These are phyloP conservation scores for Pisolithus thermaeus DNA, from an alignment of 1,284 basidiomycete species.

Conservation along the genomic window DNA sequence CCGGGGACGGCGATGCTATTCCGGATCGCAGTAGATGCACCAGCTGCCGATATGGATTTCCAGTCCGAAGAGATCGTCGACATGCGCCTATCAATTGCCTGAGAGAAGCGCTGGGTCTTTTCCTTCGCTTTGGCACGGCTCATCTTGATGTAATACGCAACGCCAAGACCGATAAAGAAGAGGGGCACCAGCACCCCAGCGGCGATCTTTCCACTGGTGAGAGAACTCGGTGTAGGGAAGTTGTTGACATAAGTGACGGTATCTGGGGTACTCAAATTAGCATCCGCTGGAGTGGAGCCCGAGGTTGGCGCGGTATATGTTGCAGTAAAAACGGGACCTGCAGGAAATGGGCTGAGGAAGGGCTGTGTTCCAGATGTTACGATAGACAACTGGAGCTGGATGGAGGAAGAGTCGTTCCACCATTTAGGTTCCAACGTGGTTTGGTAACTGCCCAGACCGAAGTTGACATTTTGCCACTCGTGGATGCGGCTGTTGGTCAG, in stretches of 20 bases:
- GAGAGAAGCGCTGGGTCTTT: conserved; percentile 64
- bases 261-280: conserved; percentile 33
- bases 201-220: conserved; percentile 62
- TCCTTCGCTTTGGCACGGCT: conserved; percentile 52
- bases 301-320: conserved; percentile 48
- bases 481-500: conserved; percentile 48
- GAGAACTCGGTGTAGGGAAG: conserved; percentile 33
- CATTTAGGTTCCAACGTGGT: conserved; percentile 60
- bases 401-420: conserved; percentile 65
- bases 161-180: conserved; percentile 44
- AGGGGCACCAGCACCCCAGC: conserved; percentile 76
- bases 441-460: conserved; percentile 48
- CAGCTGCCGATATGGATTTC: conserved; percentile 67
- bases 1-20: conserved; percentile 55
- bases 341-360: conserved; percentile 54
- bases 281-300: conserved; percentile 37
- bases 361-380: conserved; percentile 47
- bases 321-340: conserved; percentile 71
- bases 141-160: conserved; percentile 51
- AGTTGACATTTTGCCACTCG: conserved; percentile 57
- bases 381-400: conserved; percentile 63
- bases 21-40: conserved; percentile 68
- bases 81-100: conserved; percentile 77
- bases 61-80: conserved; percentile 72
- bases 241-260: conserved; percentile 34